phyloP scores from a whole-genome alignment of 108 stramenopile species.

The Fragilariopsis cylindrus region DNA sequence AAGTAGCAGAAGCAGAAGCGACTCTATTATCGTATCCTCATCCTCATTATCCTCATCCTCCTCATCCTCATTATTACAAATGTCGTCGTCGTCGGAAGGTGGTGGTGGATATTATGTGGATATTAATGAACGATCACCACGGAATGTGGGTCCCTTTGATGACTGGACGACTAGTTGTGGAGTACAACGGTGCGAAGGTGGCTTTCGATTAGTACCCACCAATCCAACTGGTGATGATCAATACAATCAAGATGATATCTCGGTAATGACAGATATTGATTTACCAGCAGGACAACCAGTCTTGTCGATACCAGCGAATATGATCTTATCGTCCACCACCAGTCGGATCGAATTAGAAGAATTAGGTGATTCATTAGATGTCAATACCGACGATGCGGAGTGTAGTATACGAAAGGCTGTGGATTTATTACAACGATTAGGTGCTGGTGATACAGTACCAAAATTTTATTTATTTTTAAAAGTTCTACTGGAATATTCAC shows the following conservation, averaged over 20 bases:
- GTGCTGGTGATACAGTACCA: neutral
- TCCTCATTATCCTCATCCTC: too few relatives aligned
- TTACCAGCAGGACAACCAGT: constrained; percentile 22
- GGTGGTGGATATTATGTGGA: neutral
- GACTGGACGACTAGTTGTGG: constrained; percentile 46
- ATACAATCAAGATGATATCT: constrained; percentile 14
- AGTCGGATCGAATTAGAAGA: constrained; percentile 39
- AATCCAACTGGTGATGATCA: constrained; percentile 37
- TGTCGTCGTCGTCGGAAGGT: neutral
- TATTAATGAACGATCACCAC: constrained; percentile 33
- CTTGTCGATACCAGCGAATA: constrained; percentile 34
- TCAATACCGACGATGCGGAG: constrained; percentile 15
- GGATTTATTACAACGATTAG: constrained; percentile 1
- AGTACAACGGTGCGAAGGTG: constrained; percentile 37
- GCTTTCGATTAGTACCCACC: constrained; percentile 12
- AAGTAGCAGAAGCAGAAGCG: too few relatives aligned
- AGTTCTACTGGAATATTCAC: constrained; percentile 53
- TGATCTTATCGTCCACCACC: constrained; percentile 38
- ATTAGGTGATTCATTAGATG: neutral
- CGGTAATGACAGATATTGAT: constrained; percentile 1
- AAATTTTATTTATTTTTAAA: constrained; percentile 57
- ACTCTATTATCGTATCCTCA: too few relatives aligned
- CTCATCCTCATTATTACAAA: too few relatives aligned
- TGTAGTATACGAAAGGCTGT: constrained; percentile 11
- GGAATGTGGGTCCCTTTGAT: constrained; percentile 43